Base-by-base conservation (phyloP, 2,329 filamentous ascomycete genomes). In the Aspergillus glaucus region DNA sequence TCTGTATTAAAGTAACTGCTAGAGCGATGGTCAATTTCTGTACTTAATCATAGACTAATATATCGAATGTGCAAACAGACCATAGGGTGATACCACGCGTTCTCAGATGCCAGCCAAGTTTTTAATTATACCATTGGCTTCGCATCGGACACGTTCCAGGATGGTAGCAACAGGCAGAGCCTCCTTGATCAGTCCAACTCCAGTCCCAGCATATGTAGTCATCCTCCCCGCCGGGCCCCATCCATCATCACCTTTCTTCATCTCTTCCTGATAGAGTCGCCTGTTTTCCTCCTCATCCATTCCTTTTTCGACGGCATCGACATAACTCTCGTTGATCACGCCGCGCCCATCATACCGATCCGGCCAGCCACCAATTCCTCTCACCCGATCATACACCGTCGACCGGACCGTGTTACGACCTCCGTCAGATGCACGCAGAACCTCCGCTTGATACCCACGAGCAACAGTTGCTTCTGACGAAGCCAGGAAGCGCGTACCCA, bases 401-500 rank as follows among this genome's bases (percentile, higher is more conserved):
- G 74, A 75, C 30, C 77, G 61, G 12, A 72, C 70, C 0, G 79
- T 82, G 24, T 54, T 72, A 26, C 71, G 61, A 0, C 78, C 79
- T 0, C 79, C 79, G 59, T 82, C 79, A 1, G 52, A 65, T 1
- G 73, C 74, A 5, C 69, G 59, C 1, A 81, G 47, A 0, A 81
- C 66, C 47, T 76, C 77, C 3, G 70, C 52, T 53, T 68, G 69
- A 54, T 81, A 81, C 0, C 77, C 79, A 34, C 63, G 63, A 1
- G 75, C 59, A 22, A 82, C 71, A 26, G 65, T 68, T 2, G 75
- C 73, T 58, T 81, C 78, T 0, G 59, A 55, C 3, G 67, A 62
- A 1, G 80, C 81, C 0, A 87, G 73, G 49, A 85, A 82, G 6
- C 82, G 73, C 0, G 84, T 87, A 0, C 85, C 85, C 71, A 87